These are phyloP conservation scores for Stereum hirsutum DNA, from an alignment of 1,284 basidiomycete species.

Conservation along the genomic window DNA sequence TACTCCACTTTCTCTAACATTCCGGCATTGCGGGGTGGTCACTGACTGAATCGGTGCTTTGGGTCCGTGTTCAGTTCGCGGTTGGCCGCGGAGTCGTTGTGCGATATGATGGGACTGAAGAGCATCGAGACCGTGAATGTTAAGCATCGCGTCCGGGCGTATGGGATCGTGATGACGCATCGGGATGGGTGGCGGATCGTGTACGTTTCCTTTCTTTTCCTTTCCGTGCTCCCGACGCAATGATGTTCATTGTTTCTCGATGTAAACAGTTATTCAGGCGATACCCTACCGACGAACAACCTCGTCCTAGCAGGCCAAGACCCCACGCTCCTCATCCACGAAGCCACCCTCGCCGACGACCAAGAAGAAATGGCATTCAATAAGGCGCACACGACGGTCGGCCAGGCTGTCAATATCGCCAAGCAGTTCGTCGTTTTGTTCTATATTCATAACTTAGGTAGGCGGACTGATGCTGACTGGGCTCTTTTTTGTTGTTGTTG, in stretches of 20 bases:
- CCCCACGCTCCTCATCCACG: constrained; percentile 86
- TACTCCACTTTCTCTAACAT: background rate
- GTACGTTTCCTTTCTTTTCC: constrained; percentile 32
- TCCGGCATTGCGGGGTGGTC: background rate
- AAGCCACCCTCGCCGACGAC: constrained; percentile 84
- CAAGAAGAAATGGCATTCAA: constrained; percentile 60
- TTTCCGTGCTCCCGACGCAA: background rate
- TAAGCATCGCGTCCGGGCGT: constrained; percentile 64
- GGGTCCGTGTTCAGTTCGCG: constrained; percentile 30
- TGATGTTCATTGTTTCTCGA: constrained; percentile 6
- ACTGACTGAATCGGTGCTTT: constrained; percentile 29
- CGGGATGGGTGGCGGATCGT: constrained; percentile 74
- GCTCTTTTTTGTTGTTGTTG: background rate
- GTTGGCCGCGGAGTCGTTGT: constrained; percentile 31
- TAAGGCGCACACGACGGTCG: constrained; percentile 87
- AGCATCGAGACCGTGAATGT: constrained; percentile 62
- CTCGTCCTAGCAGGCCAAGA: constrained; percentile 60
- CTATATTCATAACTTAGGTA: background rate
- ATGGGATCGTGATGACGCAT: constrained; percentile 64
- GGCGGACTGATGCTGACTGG: background rate
- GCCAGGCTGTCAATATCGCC: constrained; percentile 79
- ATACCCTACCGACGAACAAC: constrained; percentile 73
- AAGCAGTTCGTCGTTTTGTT: constrained; percentile 35
- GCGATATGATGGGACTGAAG: constrained; percentile 39
- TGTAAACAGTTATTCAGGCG: constrained; percentile 65